phyloP scores from a whole-genome alignment of 2,329 filamentous ascomycete genomes.

The Fusarium vanettenii region DNA sequence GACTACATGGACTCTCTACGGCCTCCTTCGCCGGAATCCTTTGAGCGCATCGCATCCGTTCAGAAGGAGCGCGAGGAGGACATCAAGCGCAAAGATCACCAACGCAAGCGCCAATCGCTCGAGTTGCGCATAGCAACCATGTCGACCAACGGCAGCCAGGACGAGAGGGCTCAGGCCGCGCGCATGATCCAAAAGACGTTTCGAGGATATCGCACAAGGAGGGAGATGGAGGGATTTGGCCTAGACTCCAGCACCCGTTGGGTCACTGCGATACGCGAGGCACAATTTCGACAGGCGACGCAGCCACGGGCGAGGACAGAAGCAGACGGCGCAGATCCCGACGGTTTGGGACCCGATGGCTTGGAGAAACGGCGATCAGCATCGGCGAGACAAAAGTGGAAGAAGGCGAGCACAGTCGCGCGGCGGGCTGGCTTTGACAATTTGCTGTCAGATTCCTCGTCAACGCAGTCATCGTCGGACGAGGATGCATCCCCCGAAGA shows the following conservation, averaged over 20 bases:
- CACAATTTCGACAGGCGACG: conserved; percentile 64
- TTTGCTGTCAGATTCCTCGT: conserved; percentile 57
- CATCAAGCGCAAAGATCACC: conserved; percentile 54
- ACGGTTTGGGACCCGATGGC: conserved; percentile 19
- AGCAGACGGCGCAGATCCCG: conserved; percentile 8
- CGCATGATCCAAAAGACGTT: conserved; percentile 77
- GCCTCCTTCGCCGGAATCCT: conserved; percentile 58
- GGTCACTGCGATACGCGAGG: conserved; percentile 73
- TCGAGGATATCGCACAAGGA: conserved; percentile 78
- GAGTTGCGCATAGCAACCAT: conserved; percentile 39
- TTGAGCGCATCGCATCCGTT: conserved; percentile 60
- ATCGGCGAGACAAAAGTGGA: conserved; percentile 77
- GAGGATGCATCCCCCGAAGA: conserved; percentile 51
- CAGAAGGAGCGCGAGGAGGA: conserved; percentile 61
- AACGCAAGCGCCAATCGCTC: conserved; percentile 51
- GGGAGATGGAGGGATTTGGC: conserved; percentile 76
- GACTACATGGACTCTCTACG: conserved; percentile 64
- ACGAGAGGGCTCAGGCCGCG: conserved; percentile 59
- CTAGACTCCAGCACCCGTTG: conserved; percentile 78
- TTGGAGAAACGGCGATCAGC: conserved; percentile 30
- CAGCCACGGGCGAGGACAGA: conserved; percentile 53
- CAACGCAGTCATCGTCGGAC: conserved; percentile 44
- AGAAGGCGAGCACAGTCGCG: conserved; percentile 76
- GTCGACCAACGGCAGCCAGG: conserved; percentile 14
- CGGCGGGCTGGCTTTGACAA: conserved; percentile 78